Percentiles rank a stretch among this genome's conserved stretches.
phyloP scores from a whole-genome alignment of 345 rosid genomes.

The Psidium guajava region DNA sequence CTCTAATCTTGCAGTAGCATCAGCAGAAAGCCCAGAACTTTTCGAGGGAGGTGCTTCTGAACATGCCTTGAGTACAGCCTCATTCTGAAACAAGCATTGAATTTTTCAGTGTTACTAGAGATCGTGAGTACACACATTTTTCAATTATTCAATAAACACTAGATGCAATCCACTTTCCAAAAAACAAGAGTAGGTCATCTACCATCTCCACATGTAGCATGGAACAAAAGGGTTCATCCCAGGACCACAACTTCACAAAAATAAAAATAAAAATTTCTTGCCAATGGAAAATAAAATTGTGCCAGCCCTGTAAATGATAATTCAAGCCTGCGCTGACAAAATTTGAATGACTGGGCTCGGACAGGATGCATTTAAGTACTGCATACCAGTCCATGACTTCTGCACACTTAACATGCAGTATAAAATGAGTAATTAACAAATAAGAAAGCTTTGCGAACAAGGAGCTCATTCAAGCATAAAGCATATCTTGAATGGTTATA shows the following conservation, averaged over 20 bases:
- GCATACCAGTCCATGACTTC: background rate
- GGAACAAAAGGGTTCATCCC: background rate
- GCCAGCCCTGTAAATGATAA: background rate
- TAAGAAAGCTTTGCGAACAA: background rate
- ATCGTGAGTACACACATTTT: background rate
- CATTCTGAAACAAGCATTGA: slow-evolving; percentile 36
- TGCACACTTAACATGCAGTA: background rate
- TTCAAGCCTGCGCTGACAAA: background rate
- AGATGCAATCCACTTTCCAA: background rate
- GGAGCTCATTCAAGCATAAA: background rate
- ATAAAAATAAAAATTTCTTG: background rate
- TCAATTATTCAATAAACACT: background rate
- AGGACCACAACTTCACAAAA: background rate
- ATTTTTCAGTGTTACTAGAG: background rate
- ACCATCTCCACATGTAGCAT: background rate
- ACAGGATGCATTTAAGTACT: background rate
- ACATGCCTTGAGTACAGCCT: slow-evolving; percentile 59
- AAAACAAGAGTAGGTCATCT: background rate
- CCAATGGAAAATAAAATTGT: background rate
- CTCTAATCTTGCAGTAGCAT: slow-evolving; percentile 5
- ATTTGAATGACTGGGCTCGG: background rate
- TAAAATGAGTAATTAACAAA: background rate
- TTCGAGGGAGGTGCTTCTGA: slow-evolving; percentile 34
- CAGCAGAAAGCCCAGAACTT: slow-evolving; percentile 1
- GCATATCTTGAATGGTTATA: background rate